Evolutionary conservation across 1,139 yeast genomes (phyloP), one percentile per base, ranked within the genome.

Genomic region (Meyerozyma guilliermondii): DNA sequence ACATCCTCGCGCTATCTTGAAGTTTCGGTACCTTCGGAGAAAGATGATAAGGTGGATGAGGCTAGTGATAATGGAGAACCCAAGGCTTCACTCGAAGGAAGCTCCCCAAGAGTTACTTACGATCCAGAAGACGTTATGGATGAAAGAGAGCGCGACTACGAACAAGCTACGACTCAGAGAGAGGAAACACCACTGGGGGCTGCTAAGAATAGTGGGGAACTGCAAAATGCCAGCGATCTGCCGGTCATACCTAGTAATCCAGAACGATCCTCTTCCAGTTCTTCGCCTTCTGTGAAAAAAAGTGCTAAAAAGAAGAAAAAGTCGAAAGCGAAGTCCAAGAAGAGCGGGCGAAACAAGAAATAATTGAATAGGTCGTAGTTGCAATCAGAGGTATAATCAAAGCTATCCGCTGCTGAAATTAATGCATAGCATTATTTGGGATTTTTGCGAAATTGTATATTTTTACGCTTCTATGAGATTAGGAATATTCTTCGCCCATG

Each of bases 91-190:
- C 33, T 29, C 14, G 33, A 29, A 13, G 18, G 20, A n/a, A 29
- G 57, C 30, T 52, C 58, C 4, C 47, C 65, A 4, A 47, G 45
- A 7, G 56, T 68, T 8, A 68, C 74, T 1, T 44, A 68, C 43
- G 73, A 65, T 26, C 62, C 71, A 0, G 73, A 68, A 45, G 74
- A 68, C 41, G 54, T 65, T 14, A 68, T 69, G 72, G 68, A 68
- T 48, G 56, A 66, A 39, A 54, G 71, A 41, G 66, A 65, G 48
- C 53, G 74, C 41, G 51, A 63, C 1, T 69, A 69, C 45, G 75
- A 69, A 43, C 66, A 61, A 38, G 29, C 30, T 8, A 24, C 28
- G 14, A 29, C 35, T 7, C 35, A 8, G 4, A 13, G 14, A 13
- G 14, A 27, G 30, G 14, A 27, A 27, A n/a, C 22, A 3, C 22